Conservation (phyloP, 2,329 filamentous ascomycete genomes). For the Talaromyces piceae region DNA sequence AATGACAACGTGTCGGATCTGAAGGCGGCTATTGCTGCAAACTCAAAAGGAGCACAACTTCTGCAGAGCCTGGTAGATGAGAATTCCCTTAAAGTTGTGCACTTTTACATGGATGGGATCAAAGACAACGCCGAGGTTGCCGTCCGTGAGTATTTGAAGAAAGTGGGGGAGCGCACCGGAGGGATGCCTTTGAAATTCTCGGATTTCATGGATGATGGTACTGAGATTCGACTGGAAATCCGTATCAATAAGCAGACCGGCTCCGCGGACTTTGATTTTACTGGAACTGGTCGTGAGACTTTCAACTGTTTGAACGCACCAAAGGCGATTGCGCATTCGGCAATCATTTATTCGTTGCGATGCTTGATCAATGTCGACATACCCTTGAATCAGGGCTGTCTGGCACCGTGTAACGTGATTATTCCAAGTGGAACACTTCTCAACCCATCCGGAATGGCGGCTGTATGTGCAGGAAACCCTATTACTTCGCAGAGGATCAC, state of each 20-base stretch:
- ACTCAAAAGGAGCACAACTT: slow-evolving; percentile 58
- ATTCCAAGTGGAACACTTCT: slow-evolving; percentile 62
- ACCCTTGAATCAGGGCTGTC: slow-evolving; percentile 77
- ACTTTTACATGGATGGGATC: slow-evolving; percentile 77
- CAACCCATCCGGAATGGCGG: slow-evolving; percentile 65
- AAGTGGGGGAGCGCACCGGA: slow-evolving; percentile 59
- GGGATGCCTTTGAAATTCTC: slow-evolving; percentile 62
- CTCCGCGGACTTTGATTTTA: slow-evolving; percentile 71
- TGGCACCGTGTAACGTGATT: slow-evolving; percentile 70
- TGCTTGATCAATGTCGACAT: slow-evolving; percentile 75
- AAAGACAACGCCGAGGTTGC: slow-evolving; percentile 71
- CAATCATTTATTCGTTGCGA: slow-evolving; percentile 78
- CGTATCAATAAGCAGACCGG: slow-evolving; percentile 67
- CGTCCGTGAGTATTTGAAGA: slow-evolving; percentile 67
- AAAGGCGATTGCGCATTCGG: slow-evolving; percentile 71
- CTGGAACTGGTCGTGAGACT: slow-evolving; percentile 69
- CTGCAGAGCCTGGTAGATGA: slow-evolving; percentile 4
- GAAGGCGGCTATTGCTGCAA: slow-evolving; percentile 79
- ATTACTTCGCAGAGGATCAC: slow-evolving; percentile 72
- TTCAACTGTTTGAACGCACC: slow-evolving; percentile 77
- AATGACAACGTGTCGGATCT: slow-evolving; percentile 80
- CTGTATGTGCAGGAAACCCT: slow-evolving; percentile 76
- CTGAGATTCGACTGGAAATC: slow-evolving; percentile 65
- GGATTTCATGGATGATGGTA: slow-evolving; percentile 84
- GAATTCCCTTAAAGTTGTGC: slow-evolving; percentile 48